phyloP scores from a whole-genome alignment of 345 rosid genomes.

The Acer negundo region DNA sequence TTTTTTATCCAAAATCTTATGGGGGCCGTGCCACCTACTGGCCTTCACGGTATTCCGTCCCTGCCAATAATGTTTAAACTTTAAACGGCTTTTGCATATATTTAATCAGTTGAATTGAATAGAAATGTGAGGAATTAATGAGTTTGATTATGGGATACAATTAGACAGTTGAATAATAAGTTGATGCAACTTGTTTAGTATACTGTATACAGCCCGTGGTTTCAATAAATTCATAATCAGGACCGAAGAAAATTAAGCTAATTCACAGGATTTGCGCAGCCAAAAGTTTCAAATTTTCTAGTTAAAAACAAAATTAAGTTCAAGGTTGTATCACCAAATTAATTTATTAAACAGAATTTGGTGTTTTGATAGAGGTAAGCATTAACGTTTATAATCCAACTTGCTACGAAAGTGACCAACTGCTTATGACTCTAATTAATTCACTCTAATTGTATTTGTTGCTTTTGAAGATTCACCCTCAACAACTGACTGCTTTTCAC shows the following conservation, averaged over 20 bases:
- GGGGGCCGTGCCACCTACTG: too few relatives aligned
- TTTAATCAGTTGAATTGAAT: too few relatives aligned
- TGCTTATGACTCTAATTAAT: too few relatives aligned
- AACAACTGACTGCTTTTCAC: too few relatives aligned
- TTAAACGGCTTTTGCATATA: background rate
- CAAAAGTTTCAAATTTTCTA: background rate
- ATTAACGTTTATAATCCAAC: too few relatives aligned
- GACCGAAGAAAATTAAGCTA: background rate
- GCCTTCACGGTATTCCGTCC: too few relatives aligned
- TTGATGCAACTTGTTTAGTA: background rate
- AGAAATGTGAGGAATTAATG: background rate
- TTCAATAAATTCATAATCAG: background rate
- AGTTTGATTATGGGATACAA: background rate
- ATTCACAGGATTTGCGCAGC: background rate
- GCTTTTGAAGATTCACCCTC: too few relatives aligned
- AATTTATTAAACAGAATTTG: background rate
- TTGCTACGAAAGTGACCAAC: too few relatives aligned
- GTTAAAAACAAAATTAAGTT: background rate
- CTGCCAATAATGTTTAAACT: too few relatives aligned
- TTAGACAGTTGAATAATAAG: background rate
- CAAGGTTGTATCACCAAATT: background rate
- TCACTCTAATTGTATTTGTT: too few relatives aligned
- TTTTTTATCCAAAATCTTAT: too few relatives aligned
- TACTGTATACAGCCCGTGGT: background rate
- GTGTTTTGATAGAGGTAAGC: background rate